A percentile compares a stretch with the other conserved stretches of the same genome.
These are phyloP conservation scores for Acer negundo DNA, from an alignment of 345 rosid species.

Conservation along the genomic window DNA sequence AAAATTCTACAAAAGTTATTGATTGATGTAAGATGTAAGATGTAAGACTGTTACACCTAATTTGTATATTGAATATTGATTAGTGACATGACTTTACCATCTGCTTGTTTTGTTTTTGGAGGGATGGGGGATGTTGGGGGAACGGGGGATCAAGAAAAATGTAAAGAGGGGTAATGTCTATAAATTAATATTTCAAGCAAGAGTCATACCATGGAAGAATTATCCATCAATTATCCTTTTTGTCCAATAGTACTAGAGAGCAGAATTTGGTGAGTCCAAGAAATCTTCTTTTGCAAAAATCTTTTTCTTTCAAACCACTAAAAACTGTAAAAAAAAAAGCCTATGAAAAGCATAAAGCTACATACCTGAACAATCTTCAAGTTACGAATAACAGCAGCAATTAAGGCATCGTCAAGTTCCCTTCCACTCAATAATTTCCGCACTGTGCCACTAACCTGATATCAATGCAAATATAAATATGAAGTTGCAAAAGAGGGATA, in stretches of 20 bases:
- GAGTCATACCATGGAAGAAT: neutral
- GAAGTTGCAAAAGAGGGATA: constrained; percentile 17
- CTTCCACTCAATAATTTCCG: constrained; percentile 65
- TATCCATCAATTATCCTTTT: neutral
- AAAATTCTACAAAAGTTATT: neutral
- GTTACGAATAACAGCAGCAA: constrained; percentile 76
- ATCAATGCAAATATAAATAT: constrained; percentile 26
- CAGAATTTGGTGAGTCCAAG: constrained; percentile 12
- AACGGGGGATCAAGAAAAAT: neutral
- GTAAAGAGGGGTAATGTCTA: neutral
- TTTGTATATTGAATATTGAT: neutral
- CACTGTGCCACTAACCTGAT: constrained; percentile 63
- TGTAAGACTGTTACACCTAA: neutral
- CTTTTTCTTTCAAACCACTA: constrained; percentile 11
- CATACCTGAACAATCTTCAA: constrained; percentile 77
- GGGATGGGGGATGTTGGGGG: neutral
- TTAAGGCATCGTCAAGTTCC: constrained; percentile 68
- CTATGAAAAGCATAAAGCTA: constrained; percentile 20
- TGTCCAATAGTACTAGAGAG: neutral
- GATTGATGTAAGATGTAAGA: neutral
- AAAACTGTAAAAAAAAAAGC: constrained; percentile 6
- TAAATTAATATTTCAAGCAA: neutral
- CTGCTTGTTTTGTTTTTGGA: neutral
- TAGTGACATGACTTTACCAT: neutral
- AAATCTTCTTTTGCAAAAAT: constrained; percentile 11